Percentiles rank a stretch among this genome's conserved stretches.
Evolutionary conservation across 805 yeast species (phyloP).

Genomic region (Wickerhamomyces bovis): DNA sequence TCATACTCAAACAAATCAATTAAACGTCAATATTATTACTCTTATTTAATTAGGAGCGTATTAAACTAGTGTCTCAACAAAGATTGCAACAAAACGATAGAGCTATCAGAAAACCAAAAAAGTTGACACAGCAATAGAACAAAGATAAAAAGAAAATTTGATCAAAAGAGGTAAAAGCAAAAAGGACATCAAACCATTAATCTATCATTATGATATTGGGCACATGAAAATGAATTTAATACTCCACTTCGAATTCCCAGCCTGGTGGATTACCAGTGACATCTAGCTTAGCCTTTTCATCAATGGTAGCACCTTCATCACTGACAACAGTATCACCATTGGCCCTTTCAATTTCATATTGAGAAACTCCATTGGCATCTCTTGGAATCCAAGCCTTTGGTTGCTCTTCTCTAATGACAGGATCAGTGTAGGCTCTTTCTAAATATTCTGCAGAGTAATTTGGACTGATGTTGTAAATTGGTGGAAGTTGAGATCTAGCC

Average conservation of each 20-base stretch:
- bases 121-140: neutral
- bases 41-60: neutral
- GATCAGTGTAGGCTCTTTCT: conserved; percentile 42
- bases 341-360: conserved; percentile 50
- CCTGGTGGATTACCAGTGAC: conserved; percentile 68
- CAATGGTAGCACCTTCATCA: conserved; percentile 50
- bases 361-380: conserved; percentile 63
- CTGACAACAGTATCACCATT: conserved; percentile 48
- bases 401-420: conserved; percentile 47
- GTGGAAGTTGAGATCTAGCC: conserved; percentile 35
- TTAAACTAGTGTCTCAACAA: no score
- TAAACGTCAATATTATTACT: neutral
- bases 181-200: neutral
- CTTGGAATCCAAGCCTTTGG: conserved; percentile 69
- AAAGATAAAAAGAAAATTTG: no score
- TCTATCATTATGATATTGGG: neutral
- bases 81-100: no score
- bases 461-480: conserved; percentile 28
- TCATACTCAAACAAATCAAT: neutral
- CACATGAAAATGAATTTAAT: neutral
- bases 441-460: conserved; percentile 27
- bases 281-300: conserved; percentile 49
- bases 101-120: neutral
- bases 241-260: conserved; percentile 37
- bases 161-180: neutral